Base-by-base conservation (phyloP, 1,284 basidiomycete genomes). In the Irpex sp. region DNA sequence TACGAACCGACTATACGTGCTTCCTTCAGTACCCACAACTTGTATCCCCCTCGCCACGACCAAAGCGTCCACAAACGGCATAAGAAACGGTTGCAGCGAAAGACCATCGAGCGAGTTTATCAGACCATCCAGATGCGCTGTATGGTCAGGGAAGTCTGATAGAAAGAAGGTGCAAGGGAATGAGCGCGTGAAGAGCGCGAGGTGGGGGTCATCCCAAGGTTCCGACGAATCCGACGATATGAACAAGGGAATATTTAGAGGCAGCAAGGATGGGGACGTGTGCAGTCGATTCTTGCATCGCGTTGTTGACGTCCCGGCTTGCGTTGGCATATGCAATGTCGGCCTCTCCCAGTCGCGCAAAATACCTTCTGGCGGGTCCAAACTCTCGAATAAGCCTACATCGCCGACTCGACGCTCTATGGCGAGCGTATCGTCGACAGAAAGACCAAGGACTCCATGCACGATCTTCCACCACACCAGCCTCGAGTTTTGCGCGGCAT, bases 101-200 rank as follows among this genome's bases (percentile, higher is more conserved):
- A 85, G 73, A 1, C 78, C 80, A 68, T 91, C 89, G 47, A 81
- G 74, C 9, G 69, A 75, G 65, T 84, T 88, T 37, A 70, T 68
- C 39, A 87, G 63, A 14, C 64, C 59, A 36, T 77, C 72, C 33
- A 91, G 68, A 3, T 69, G 64, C 5, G 65, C 66, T 23, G 78
- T 69, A 23, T 56, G 42, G 18, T 37, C 61, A 3, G 58, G 45
- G 64, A 91, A 89, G 69, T 91, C 86, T 14, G 73, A 72, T 2
- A 91, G 75, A 63, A 83, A 80, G 69, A 86, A 87, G n/a, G 79
- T 73, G 69, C 90, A 93, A 2, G 90, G 89, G 69, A 93, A 92
- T 3, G 83, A 80, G 33, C 67, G 72, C 35, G 78, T 73, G 67
- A 92, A 82, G 1, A 77, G 70, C 1, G 67, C 68, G 10, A 91